These are phyloP conservation scores for Heterobasidion irregulare DNA, from an alignment of 1,284 basidiomycete species.

Conservation along the genomic window DNA sequence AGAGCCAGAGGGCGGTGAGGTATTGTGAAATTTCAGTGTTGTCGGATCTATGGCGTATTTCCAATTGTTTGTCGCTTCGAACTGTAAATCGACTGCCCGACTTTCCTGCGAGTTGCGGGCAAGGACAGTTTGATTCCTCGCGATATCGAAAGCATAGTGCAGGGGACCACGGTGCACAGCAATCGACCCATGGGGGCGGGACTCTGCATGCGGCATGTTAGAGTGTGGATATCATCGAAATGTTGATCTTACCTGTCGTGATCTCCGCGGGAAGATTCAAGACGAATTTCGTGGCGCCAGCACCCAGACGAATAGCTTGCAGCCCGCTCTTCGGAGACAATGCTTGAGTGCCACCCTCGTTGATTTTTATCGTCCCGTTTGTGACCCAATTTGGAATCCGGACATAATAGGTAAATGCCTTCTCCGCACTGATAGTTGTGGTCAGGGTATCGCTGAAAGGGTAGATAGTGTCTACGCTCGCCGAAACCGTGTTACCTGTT, in stretches of 20 bases:
- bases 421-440: conserved; percentile 38
- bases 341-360: conserved; percentile 26
- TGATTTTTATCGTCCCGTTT: conserved; percentile 39
- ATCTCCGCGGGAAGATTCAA: conserved; percentile 41
- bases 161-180: conserved; percentile 49
- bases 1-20: conserved; percentile 25
- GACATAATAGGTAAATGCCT: conserved; percentile 44
- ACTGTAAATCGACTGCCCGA: conserved; percentile 43
- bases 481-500: conserved; percentile 35
- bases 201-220: conserved; percentile 23
- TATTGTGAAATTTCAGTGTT: conserved; percentile 37
- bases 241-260: conserved; percentile 28
- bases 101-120: conserved; percentile 35
- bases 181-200: conserved; percentile 41
- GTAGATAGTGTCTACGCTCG: conserved; percentile 43
- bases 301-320: conserved; percentile 32
- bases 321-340: conserved; percentile 38
- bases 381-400: conserved; percentile 50
- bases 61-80: conserved; percentile 40
- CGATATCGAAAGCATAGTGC: conserved; percentile 47
- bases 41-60: conserved; percentile 49
- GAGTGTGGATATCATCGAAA: background rate
- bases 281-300: conserved; percentile 37
- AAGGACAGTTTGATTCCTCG: conserved; percentile 34
- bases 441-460: conserved; percentile 47